A percentile compares a stretch with the other conserved stretches of the same genome.
These are phyloP conservation scores for Phytopythium litorale DNA, from an alignment of 352 stramenopile species.

Conservation along the genomic window DNA sequence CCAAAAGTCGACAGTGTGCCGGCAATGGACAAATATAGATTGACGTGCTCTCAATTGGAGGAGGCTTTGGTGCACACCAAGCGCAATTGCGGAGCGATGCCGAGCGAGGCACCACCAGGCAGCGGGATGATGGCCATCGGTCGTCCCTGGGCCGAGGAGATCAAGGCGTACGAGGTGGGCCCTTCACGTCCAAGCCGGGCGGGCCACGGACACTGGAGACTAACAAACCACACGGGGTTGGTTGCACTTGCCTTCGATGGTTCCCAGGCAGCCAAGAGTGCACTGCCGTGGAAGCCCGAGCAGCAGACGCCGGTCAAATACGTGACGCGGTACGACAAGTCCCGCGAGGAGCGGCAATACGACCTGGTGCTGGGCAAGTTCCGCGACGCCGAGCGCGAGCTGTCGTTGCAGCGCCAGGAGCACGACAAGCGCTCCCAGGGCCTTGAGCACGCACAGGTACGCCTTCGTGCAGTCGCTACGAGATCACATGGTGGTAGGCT, in stretches of 20 bases:
- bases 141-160: conserved; percentile 3
- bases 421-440: conserved; percentile 23
- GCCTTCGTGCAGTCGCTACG: not conserved
- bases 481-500: not conserved
- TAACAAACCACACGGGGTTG: no score
- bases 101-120: not conserved
- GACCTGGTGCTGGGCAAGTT: conserved; percentile 66
- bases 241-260: no score
- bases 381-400: conserved; percentile 50
- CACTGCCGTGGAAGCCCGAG: conserved; percentile 52
- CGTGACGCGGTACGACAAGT: conserved; percentile 70
- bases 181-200: not conserved
- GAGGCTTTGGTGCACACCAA: no score
- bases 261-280: conserved; percentile 47
- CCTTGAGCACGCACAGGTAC: conserved; percentile 40
- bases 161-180: conserved; percentile 3
- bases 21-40: no score
- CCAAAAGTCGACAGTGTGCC: no score
- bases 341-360: conserved; percentile 64
- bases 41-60: no score
- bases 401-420: conserved; percentile 26
- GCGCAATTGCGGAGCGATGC: not conserved
- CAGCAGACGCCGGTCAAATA: conserved; percentile 52
- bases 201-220: not conserved
- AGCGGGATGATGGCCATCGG: conserved; percentile 1